phyloP scores from a whole-genome alignment of 805 yeast species.

The Yarrowia sp. region DNA sequence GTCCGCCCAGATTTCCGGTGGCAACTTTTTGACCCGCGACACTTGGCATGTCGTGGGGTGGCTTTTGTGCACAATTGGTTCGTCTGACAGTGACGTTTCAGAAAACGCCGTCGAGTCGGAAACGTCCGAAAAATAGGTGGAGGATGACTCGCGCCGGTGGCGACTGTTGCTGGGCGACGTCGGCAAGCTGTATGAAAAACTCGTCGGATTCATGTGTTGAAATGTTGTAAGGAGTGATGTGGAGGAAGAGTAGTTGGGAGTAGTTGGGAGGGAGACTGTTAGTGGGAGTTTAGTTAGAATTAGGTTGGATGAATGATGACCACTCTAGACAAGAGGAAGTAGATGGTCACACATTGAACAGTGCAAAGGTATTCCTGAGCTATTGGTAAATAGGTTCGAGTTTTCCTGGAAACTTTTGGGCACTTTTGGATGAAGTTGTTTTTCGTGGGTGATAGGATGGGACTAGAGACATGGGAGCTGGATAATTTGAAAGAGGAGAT shows the following conservation, averaged over 20 bases:
- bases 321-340: too few species aligned
- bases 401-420: too few species aligned
- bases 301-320: not conserved
- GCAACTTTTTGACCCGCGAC: not conserved
- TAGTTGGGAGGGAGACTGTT: not conserved
- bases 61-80: not conserved
- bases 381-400: too few species aligned
- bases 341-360: too few species aligned
- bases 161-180: not conserved
- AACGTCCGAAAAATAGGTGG: not conserved
- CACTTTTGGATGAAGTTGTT: too few species aligned
- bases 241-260: not conserved
- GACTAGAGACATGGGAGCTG: too few species aligned
- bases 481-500: too few species aligned
- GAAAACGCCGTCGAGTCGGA: conserved; percentile 7
- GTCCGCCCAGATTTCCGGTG: conserved; percentile 10
- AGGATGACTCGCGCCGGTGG: conserved; percentile 7
- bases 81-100: not conserved
- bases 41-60: not conserved
- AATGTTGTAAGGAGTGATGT: not conserved
- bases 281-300: conserved; percentile 1
- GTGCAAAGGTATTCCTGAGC: too few species aligned
- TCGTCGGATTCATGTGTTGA: not conserved
- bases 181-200: not conserved
- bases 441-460: too few species aligned